A percentile compares a stretch with the other conserved stretches of the same genome.
Conservation (phyloP, 257 asterid species). For the Euphrasia confusa region DNA sequence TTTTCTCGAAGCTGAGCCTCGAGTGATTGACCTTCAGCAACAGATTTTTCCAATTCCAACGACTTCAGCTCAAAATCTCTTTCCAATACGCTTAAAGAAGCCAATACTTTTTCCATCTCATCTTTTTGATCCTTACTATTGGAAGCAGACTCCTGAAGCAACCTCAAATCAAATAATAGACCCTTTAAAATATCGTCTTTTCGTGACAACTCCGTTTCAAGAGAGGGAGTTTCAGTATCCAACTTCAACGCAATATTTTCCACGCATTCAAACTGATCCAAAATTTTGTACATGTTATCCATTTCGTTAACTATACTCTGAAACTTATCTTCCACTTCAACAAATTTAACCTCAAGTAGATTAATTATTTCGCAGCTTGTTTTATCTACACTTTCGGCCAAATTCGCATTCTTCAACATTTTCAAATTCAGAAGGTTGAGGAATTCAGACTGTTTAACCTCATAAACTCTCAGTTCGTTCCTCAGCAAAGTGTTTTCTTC, state of each 20-base stretch:
- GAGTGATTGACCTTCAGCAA: slow-evolving; percentile 44
- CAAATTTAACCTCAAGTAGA: slow-evolving; percentile 31
- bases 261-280: slow-evolving; percentile 48
- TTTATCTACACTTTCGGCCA: slow-evolving; percentile 30
- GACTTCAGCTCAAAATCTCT: slow-evolving; percentile 46
- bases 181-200: slow-evolving; percentile 87
- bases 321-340: slow-evolving; percentile 35
- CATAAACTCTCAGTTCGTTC: slow-evolving; percentile 39
- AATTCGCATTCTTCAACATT: slow-evolving; percentile 27
- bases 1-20: slow-evolving; percentile 60
- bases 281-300: slow-evolving; percentile 34
- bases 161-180: slow-evolving; percentile 68
- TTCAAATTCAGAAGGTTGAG: slow-evolving; percentile 34
- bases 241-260: slow-evolving; percentile 54
- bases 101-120: slow-evolving; percentile 49
- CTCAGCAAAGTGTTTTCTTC: slow-evolving; percentile 46
- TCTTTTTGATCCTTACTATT: slow-evolving; percentile 66
- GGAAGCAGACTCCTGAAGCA: slow-evolving; percentile 91
- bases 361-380: slow-evolving; percentile 33
- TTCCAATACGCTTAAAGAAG: slow-evolving; percentile 50
- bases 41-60: slow-evolving; percentile 49
- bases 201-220: slow-evolving; percentile 58
- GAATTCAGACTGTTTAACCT: slow-evolving; percentile 32
- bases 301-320: slow-evolving; percentile 39
- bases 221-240: slow-evolving; percentile 41